Conservation (phyloP, 345 rosid genomes). For the Bruguiera gymnorhiza region DNA sequence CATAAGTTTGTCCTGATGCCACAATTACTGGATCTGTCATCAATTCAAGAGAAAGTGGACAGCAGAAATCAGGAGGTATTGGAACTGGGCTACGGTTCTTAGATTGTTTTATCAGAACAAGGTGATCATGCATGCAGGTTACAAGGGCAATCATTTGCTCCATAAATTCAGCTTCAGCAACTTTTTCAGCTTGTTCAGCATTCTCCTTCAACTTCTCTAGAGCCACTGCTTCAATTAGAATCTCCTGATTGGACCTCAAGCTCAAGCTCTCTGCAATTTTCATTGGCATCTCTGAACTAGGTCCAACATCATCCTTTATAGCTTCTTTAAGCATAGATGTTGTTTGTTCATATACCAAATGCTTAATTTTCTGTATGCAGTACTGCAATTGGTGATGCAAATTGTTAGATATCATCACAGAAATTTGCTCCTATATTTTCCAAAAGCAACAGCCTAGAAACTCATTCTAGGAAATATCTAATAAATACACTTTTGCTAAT, state of each 20-base stretch:
- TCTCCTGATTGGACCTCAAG: constrained; percentile 85
- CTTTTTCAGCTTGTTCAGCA: constrained; percentile 81
- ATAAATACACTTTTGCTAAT: background rate
- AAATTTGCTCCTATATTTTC: background rate
- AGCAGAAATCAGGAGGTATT: constrained; percentile 94
- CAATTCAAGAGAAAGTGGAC: constrained; percentile 93
- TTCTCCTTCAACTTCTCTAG: constrained; percentile 91
- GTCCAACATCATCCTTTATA: constrained; percentile 48
- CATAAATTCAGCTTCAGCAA: constrained; percentile 65
- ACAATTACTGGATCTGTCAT: constrained; percentile 98
- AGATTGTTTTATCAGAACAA: constrained; percentile 71
- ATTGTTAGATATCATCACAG: constrained; percentile 23
- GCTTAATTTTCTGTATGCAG: constrained; percentile 63
- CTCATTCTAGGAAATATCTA: background rate
- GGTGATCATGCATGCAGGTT: constrained; percentile 71
- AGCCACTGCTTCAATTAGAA: constrained; percentile 89
- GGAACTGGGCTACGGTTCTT: constrained; percentile 68
- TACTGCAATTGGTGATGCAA: constrained; percentile 47
- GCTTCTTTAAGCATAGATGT: constrained; percentile 63
- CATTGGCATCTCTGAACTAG: constrained; percentile 59
- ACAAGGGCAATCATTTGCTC: constrained; percentile 66
- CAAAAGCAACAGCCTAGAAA: background rate
- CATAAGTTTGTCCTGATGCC: constrained; percentile 94
- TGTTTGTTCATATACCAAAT: constrained; percentile 48
- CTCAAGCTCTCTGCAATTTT: constrained; percentile 67